Percentiles rank a stretch among this genome's conserved stretches.
These are phyloP conservation scores for Cladophialophora chaetospira DNA, from an alignment of 2,329 filamentous ascomycete species.

Conservation along the genomic window DNA sequence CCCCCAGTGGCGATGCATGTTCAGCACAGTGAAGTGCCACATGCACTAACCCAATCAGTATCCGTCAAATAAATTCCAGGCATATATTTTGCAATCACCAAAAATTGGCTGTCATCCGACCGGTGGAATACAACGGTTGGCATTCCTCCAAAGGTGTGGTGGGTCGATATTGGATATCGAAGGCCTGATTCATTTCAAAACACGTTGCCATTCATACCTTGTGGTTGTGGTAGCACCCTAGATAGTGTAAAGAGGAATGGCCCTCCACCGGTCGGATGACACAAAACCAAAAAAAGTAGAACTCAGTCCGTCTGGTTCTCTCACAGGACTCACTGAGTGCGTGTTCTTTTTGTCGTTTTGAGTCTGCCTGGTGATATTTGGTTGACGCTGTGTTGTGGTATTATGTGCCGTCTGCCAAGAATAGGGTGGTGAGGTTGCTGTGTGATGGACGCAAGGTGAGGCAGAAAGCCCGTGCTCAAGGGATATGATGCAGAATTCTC, in stretches of 20 bases:
- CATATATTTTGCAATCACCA: neutral
- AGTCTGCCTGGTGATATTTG: neutral
- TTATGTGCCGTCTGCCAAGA: neutral
- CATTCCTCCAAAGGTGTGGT: neutral
- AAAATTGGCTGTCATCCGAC: neutral
- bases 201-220: neutral
- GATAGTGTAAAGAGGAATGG: neutral
- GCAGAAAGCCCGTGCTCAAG: neutral
- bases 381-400: neutral
- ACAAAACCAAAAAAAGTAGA: neutral
- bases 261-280: neutral
- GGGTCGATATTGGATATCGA: neutral
- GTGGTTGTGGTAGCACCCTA: neutral
- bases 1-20: too few relatives aligned
- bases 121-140: neutral
- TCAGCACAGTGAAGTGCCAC: neutral
- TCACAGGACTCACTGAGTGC: neutral
- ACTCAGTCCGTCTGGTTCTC: neutral
- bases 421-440: neutral
- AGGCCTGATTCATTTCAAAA: neutral
- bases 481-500: too few relatives aligned
- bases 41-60: neutral
- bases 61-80: neutral
- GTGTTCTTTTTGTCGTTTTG: neutral
- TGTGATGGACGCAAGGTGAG: neutral